Percentiles rank a stretch among this genome's conserved stretches.
phyloP scores from a whole-genome alignment of 352 stramenopile species.

The Pythium myriotylum region DNA sequence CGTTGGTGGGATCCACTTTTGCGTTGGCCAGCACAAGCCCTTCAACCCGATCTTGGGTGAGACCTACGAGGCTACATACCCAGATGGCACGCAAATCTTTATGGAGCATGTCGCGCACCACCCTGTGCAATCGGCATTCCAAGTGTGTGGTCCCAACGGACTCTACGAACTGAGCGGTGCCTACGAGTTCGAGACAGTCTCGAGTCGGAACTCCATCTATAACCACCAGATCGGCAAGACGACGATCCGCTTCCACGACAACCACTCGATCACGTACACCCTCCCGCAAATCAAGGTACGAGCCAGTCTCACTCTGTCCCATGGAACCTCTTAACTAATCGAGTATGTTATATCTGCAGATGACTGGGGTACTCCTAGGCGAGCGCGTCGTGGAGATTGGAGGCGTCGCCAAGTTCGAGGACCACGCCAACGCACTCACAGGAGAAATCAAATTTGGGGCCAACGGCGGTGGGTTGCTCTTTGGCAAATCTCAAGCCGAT shows the following conservation, averaged over 20 bases:
- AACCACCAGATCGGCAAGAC: constrained; percentile 52
- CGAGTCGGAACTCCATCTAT: constrained; percentile 65
- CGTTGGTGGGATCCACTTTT: constrained; percentile 70
- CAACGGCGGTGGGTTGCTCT: constrained; percentile 54
- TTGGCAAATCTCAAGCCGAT: constrained; percentile 64
- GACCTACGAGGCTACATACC: constrained; percentile 74
- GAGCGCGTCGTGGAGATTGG: constrained; percentile 73
- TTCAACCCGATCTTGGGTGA: constrained; percentile 85
- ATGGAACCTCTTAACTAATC: too few species aligned
- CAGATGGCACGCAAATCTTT: constrained; percentile 69
- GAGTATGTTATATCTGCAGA: constrained; percentile 26
- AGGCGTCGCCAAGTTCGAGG: constrained; percentile 53
- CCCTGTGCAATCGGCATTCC: constrained; percentile 66
- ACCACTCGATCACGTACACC: constrained; percentile 58
- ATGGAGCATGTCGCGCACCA: constrained; percentile 79
- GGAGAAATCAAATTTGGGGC: constrained; percentile 65
- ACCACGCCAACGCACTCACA: constrained; percentile 41
- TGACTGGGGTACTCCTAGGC: constrained; percentile 71
- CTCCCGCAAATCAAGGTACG: constrained; percentile 73
- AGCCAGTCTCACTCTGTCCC: background rate
- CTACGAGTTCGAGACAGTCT: constrained; percentile 76
- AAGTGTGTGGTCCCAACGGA: constrained; percentile 42
- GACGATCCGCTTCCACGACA: constrained; percentile 55
- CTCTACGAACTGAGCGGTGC: constrained; percentile 58
- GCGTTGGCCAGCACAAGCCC: constrained; percentile 70